Evolutionary conservation across 2,329 filamentous ascomycete species (phyloP).

Genomic region (Fusarium torulosum): DNA sequence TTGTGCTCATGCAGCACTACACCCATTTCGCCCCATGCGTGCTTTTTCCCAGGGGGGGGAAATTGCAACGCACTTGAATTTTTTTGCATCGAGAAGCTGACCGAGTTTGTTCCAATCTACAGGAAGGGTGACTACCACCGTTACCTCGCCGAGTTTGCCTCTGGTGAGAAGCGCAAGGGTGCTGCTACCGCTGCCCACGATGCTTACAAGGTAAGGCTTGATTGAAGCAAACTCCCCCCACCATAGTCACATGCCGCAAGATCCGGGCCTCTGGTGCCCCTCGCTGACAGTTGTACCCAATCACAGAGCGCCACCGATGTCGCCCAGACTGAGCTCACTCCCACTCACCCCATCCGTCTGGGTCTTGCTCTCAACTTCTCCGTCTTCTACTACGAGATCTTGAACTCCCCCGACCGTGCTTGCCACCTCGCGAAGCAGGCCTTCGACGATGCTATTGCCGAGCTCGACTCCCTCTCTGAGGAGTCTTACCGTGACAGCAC

Average conservation of each 20-base stretch:
- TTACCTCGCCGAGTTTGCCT: conserved; percentile 93
- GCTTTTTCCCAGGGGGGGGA: conserved; percentile 3
- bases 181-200: conserved; percentile 89
- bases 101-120: conserved; percentile 35
- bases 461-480: conserved; percentile 96
- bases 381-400: conserved; percentile 99
- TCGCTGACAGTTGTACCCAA: conserved; percentile 86
- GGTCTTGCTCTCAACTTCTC: conserved; percentile 99
- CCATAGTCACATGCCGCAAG: conserved; percentile 46
- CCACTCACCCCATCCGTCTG: conserved; percentile 97
- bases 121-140: conserved; percentile 98
- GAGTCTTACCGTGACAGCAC: conserved; percentile 99
- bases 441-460: conserved; percentile 97
- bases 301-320: conserved; percentile 99
- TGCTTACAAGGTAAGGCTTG: conserved; percentile 88
- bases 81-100: conserved; percentile 25
- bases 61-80: conserved; percentile 7
- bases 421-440: conserved; percentile 99
- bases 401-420: conserved; percentile 97
- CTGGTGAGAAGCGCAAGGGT: conserved; percentile 90
- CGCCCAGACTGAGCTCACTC: conserved; percentile 96
- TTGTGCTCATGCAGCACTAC: conserved; percentile 29
- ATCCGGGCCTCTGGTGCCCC: conserved; percentile 52
- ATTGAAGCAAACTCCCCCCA: conserved; percentile 27
- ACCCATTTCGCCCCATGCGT: conserved; percentile 20